A percentile compares a stretch with the other conserved stretches of the same genome.
These are phyloP conservation scores for Globisporangium heterothallicum DNA, from an alignment of 352 stramenopile species.

Conservation along the genomic window DNA sequence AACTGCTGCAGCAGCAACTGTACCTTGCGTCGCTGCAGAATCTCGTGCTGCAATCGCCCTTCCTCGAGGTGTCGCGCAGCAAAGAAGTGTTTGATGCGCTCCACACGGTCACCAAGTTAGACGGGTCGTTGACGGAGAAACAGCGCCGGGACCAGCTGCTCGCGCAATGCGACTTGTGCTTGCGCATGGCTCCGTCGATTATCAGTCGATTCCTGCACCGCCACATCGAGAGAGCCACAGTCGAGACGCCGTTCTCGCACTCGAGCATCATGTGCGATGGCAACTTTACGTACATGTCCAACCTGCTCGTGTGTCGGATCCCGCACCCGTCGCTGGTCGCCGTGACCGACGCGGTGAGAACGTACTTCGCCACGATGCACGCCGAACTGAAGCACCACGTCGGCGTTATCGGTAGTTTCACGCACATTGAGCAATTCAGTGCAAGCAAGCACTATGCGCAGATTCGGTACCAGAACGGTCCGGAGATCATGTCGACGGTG, in stretches of 20 bases:
- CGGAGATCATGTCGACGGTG: slow-evolving; percentile 23
- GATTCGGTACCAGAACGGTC: slow-evolving; percentile 38
- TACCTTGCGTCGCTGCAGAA: slow-evolving; percentile 57
- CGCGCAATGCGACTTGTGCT: slow-evolving; percentile 25
- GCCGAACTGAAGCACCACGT: slow-evolving; percentile 27
- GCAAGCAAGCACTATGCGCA: slow-evolving; percentile 28
- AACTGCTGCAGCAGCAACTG: slow-evolving; percentile 57
- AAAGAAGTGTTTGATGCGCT: slow-evolving; percentile 55
- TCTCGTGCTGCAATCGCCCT: slow-evolving; percentile 41
- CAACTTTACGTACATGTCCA: slow-evolving; percentile 43
- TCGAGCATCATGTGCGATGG: slow-evolving; percentile 53
- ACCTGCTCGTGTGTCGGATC: slow-evolving; percentile 41
- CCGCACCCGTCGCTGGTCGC: slow-evolving; percentile 28
- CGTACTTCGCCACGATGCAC: slow-evolving; percentile 36
- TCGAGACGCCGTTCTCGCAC: slow-evolving; percentile 44
- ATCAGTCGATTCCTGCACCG: slow-evolving; percentile 31
- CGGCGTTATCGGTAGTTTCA: slow-evolving; percentile 19
- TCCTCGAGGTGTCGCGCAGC: slow-evolving; percentile 33
- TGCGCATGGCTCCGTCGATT: slow-evolving; percentile 29
- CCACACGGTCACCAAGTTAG: slow-evolving; percentile 29
- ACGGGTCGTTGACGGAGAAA: slow-evolving; percentile 1
- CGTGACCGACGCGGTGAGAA: slow-evolving; percentile 23
- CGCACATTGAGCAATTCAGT: slow-evolving; percentile 28
- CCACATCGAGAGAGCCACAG: slow-evolving; percentile 22
- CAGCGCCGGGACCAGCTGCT: slow-evolving; percentile 33